Base-by-base conservation (phyloP, 805 yeast genomes). In the Scheffersomyces lignosus region DNA sequence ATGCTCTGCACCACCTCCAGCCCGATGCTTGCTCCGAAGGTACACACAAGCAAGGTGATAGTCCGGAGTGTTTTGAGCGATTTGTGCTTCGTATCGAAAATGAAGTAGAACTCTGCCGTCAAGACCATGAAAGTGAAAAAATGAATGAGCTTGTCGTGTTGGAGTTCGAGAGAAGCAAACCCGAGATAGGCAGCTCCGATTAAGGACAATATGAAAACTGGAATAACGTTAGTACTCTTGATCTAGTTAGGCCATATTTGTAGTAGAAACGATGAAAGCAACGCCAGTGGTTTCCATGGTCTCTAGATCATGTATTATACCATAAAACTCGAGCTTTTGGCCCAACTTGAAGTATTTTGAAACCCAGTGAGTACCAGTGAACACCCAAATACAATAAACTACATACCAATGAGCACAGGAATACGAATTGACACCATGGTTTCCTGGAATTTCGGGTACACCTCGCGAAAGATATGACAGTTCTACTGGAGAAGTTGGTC, bases 141-240 rank as follows among this genome's bases (percentile, higher is more conserved):
- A 51, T 80, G 86, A 1, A 74, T 50, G 9, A 64, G 22, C 52
- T 80, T 80, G 48, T 80, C 86, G 51, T 78, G 64, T 6, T 55
- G 54, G 15, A 77, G 47, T 0, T 66, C 64, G 2, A 77, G 49
- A 57, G 59, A 64, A 15, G 80, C 74, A 48, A 77, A 72, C 15
- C 83, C 83, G 5, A 77, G 57, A 41, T 75, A 76, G 8, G 61
- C 69, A 2, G 73, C 71, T 3, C 40, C 43, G 4, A 45, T 20
- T 3, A 60, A 41, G 17, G 67, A 42, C 5, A 49, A 18, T 10
- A 57, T 28, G 36, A 69, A 62, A 12, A 47, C 70, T 64, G 35
- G 15, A 13, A 16, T 15, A 9, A 17, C 13, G 40, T 41, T 30
- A 34, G 40, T 34, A n/a, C n/a, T n/a, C n/a, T n/a, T n/a, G n/a